These are phyloP conservation scores for Leccinellum rugosiceps DNA, from an alignment of 768 basidiomycete species.

Conservation along the genomic window DNA sequence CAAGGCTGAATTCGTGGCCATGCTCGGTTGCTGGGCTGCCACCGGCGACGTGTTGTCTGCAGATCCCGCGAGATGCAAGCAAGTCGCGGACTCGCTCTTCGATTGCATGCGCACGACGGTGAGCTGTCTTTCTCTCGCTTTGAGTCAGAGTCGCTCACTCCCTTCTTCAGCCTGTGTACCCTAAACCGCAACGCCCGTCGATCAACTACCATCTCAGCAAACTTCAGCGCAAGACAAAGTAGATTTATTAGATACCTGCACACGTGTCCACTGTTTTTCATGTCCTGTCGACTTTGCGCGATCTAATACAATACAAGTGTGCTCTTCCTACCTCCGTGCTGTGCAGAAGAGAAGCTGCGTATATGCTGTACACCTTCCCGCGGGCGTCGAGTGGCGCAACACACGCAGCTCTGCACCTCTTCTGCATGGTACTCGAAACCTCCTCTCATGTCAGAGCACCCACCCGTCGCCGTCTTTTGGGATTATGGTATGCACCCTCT, in stretches of 20 bases:
- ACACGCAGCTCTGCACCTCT: neutral
- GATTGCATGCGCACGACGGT: constrained; percentile 87
- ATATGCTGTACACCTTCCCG: constrained; percentile 13
- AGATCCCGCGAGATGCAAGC: constrained; percentile 47
- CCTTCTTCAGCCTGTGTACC: constrained; percentile 54
- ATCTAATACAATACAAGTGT: neutral
- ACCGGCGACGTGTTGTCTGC: constrained; percentile 57
- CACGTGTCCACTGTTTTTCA: constrained; percentile 6
- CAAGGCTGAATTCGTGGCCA: constrained; percentile 57
- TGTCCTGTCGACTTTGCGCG: neutral
- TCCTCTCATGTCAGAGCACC: constrained; percentile 32
- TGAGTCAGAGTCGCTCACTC: constrained; percentile 5
- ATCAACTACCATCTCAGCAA: constrained; percentile 91
- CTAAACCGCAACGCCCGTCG: constrained; percentile 66
- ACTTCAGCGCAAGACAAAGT: constrained; percentile 71
- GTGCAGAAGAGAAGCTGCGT: neutral
- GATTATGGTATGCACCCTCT: constrained; percentile 30
- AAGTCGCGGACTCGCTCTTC: constrained; percentile 58
- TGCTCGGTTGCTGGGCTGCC: constrained; percentile 89
- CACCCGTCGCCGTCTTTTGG: constrained; percentile 43
- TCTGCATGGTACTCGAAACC: constrained; percentile 18
- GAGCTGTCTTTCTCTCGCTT: constrained; percentile 2
- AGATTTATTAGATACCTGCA: constrained; percentile 31
- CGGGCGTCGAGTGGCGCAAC: constrained; percentile 18
- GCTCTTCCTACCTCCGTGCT: neutral